Evolutionary conservation across 208 protist species (phyloP), one percentile per base, ranked within the genome.

Genomic region (Leptomonas pyrrhocoris): DNA sequence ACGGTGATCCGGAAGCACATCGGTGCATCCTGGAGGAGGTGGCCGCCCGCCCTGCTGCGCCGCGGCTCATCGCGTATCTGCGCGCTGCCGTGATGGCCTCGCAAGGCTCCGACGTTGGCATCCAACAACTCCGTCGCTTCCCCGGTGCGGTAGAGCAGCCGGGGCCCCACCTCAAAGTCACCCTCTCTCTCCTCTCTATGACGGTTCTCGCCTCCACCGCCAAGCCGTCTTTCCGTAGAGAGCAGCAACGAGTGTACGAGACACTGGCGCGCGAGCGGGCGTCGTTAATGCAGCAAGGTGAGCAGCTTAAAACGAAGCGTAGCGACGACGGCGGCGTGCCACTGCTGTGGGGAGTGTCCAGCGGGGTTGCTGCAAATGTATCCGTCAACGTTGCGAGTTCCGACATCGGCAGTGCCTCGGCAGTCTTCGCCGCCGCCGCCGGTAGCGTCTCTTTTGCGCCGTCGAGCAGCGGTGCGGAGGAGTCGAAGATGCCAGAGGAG

Each of bases 1-100:
- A 77, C 49, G 79, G 79, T 42, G 79, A 84, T 54, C 48, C 68
- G 2, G 79, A 78, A n/a, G 74, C 74, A n/a, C 79, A 84, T 42
- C 69, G 62, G 19, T 49, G 61, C 45, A 59, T 84, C 12, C 64
- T 84, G 15, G 54, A 71, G 28, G 79, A 84, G 48, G 23, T 83
- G 12, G 42, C 30, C 23, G 67, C 64, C n/a, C 50, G 43, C 11
- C 53, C 69, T 7, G 19, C 11, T 19, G 65, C 59, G n/a, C 40
- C 40, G 34, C 49, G 48, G 12, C 63, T 85, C 23, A 75, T 69
- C 28, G 46, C 54, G 11, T 87, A 58, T 59, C 36, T 87, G 25
- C 68, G 62, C 43, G 68, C 50, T 11, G 73, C 73, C 9, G 63
- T 68, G 42, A 74, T 74, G 74, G 59, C 66, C 46, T 68, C 74